These are phyloP conservation scores for Cladophialophora yegresii DNA, from an alignment of 2,329 filamentous ascomycete genomes.

Conservation along the genomic window DNA sequence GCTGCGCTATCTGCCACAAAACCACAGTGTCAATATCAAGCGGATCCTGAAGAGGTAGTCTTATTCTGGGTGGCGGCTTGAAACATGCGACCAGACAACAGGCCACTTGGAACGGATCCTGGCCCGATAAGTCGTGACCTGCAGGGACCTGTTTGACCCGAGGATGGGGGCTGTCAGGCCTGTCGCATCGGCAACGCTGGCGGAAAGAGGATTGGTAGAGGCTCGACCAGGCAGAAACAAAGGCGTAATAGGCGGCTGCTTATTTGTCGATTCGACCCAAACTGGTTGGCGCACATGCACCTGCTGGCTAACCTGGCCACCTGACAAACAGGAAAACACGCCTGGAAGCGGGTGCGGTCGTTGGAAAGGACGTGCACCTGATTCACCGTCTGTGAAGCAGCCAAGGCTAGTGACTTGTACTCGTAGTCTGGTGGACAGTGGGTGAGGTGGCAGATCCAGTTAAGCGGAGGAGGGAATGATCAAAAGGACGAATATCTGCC, in stretches of 20 bases:
- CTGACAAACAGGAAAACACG: conserved; percentile 20
- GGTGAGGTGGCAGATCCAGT: conserved; percentile 2
- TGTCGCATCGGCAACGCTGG: conserved; percentile 21
- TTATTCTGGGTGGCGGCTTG: conserved; percentile 4
- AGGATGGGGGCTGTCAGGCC: conserved; percentile 2
- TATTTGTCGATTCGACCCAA: conserved; percentile 15
- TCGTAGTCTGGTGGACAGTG: not conserved
- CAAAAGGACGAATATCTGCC: conserved; percentile 9
- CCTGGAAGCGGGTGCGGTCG: conserved; percentile 13
- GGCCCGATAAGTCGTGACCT: conserved; percentile 18
- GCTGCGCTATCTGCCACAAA: conserved; percentile 10
- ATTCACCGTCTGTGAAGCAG: not conserved
- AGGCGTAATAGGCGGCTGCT: conserved; percentile 10
- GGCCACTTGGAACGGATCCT: conserved; percentile 11
- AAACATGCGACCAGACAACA: conserved; percentile 14
- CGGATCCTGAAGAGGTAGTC: not conserved
- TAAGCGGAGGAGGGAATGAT: not conserved
- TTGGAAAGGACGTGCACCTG: conserved; percentile 4
- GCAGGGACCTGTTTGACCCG: conserved; percentile 15
- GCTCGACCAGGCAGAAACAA: conserved; percentile 19
- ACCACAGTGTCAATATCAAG: not conserved
- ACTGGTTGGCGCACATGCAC: conserved; percentile 8
- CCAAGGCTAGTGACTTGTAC: not conserved
- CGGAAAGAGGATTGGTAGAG: conserved; percentile 21
- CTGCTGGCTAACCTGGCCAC: conserved; percentile 21